Conservation (phyloP, 1,284 basidiomycete species). For the Heterobasidion annosum region DNA sequence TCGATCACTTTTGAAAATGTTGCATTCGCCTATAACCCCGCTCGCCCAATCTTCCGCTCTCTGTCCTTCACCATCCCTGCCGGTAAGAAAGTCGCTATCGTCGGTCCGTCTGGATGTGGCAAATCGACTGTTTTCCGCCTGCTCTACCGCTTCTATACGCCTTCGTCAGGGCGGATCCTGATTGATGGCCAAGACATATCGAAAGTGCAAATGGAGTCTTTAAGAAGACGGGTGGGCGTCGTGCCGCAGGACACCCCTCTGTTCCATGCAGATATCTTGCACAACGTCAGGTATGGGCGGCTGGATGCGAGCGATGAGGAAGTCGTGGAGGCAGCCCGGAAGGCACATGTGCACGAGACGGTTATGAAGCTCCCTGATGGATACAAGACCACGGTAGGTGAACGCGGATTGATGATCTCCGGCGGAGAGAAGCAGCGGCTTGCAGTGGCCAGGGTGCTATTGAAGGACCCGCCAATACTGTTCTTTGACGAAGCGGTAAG, state of each 20-base stretch:
- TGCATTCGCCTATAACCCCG: slow-evolving; percentile 84
- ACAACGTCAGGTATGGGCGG: slow-evolving; percentile 93
- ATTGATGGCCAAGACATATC: slow-evolving; percentile 86
- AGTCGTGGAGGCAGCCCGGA: slow-evolving; percentile 74
- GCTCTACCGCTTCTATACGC: slow-evolving; percentile 92
- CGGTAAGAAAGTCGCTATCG: slow-evolving; percentile 93
- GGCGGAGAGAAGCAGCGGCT: slow-evolving; percentile 97
- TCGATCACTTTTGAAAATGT: slow-evolving; percentile 93
- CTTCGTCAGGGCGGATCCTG: slow-evolving; percentile 69
- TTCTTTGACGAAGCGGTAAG: slow-evolving; percentile 97
- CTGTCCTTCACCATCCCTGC: slow-evolving; percentile 92
- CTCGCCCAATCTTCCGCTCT: slow-evolving; percentile 84
- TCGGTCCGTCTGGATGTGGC: slow-evolving; percentile 96
- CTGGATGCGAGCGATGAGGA: slow-evolving; percentile 85
- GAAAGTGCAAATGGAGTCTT: slow-evolving; percentile 62
- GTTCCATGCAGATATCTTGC: slow-evolving; percentile 92
- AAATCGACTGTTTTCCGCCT: slow-evolving; percentile 96
- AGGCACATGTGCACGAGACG: slow-evolving; percentile 84
- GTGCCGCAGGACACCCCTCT: slow-evolving; percentile 98
- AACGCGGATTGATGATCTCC: slow-evolving; percentile 95
- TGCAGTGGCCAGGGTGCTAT: slow-evolving; percentile 85
- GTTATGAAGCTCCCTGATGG: slow-evolving; percentile 78
- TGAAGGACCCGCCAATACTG: slow-evolving; percentile 92
- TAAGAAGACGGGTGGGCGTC: slow-evolving; percentile 79
- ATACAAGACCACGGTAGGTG: slow-evolving; percentile 89